Evolutionary conservation across 768 basidiomycete species (phyloP), one percentile per base, ranked within the genome.

Genomic region (Kwoniella bestiolae): DNA sequence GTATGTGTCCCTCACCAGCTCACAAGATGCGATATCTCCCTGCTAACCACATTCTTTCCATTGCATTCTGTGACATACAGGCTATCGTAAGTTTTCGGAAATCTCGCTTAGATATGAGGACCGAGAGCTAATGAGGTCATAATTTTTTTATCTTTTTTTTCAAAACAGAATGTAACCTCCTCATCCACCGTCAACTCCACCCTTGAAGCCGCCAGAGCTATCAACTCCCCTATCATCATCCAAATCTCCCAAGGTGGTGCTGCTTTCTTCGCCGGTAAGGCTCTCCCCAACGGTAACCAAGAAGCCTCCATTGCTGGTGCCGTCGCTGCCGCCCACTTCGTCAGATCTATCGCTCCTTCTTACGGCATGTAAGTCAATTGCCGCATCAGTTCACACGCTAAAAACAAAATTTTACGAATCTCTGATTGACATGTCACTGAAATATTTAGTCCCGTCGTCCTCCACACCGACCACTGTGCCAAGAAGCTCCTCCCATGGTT

Each of bases 401-500:
- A 7, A n/a, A 18, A 25, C 25, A 26, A 28, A 26, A 53, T 34
- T 28, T 26, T 52, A 56, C 44, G 16, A 25, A 26, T 31, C 46
- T 6, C 14, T 11, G 23, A 47, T 21, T 47, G 45, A 47, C 49
- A 26, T 51, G 34, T 26, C 18, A 31, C 18, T 14, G 25, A 46
- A 59, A 14, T 18, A 51, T n/a, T 35, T 70, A 94, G 92, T 68
- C 96, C 96, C 76, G 96, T 99, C 78, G 86, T 99, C 63, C 85
- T 99, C 76, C 95, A 99, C 89, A 90, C 91, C 67, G 96, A 99
- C 83, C 96, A 99, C 85, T 99, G 96, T 80, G 96, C 96, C 14
- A 84, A 95, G 76, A 98, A 99, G 83, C 91, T 98, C 70, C 88
- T 99, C 61, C 94, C 90, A 4, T 99, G 96, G 96, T 94, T 97